Base-by-base conservation (phyloP, 2,329 filamentous ascomycete species). In the Hypoxylon sp. region DNA sequence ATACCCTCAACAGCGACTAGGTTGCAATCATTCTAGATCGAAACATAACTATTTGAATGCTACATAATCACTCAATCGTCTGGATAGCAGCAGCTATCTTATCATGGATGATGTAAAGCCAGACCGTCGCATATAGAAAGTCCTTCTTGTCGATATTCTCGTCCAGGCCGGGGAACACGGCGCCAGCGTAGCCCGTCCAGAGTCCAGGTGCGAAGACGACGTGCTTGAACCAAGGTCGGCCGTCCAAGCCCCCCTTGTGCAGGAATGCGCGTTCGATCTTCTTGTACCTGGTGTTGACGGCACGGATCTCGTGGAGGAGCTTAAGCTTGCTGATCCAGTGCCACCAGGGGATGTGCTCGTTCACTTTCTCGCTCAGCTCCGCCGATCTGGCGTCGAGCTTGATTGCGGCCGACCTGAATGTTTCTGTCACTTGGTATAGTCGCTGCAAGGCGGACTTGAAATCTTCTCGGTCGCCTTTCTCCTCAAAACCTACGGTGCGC, bases 191-290 rank as follows among this genome's bases (percentile, higher is more conserved):
- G 0, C 92, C 92, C 0, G 91, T 96, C 91, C 91, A 96, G 36
- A 93, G 70, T 0, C 92, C 92, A 0, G 92, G 92, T 1, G 92
- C 92, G 71, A 95, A 97, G 1, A 97, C 88, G 2, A 96, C 88
- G 65, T 97, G 93, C 75, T 97, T 97, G 76, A 93, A 97, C 91
- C 91, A 97, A 16, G 77, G 76, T 52, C 93, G 78, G 1, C 84
- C 84, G 68, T 96, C 92, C 13, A 97, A 73, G 0, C 93, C 93
- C 2, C 80, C 77, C 3, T 83, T 73, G 63, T 90, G 88, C 56
- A 97, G 64, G 71, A 97, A 96, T 40, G 86, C 78, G 11, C 91
- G 79, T 70, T 97, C 93, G 0, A 97, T 74, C 6, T 78, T 76
- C 78, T 96, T 96, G 77, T 96, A 96, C 68, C 89, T 88, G 21